These are phyloP conservation scores for Citrus reticulata DNA, from an alignment of 345 rosid genomes.

Conservation along the genomic window DNA sequence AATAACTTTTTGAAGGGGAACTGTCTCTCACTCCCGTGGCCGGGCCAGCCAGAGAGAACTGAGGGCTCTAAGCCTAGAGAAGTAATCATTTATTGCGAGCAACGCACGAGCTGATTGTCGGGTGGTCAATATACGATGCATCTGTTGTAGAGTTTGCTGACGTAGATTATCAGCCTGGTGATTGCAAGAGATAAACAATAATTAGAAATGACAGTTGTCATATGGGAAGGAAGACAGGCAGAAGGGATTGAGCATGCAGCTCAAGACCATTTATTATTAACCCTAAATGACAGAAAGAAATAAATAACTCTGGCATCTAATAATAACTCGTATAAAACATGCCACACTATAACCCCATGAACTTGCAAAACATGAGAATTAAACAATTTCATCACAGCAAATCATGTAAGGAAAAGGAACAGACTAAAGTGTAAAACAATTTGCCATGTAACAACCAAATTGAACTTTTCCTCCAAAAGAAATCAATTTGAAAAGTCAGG, in stretches of 20 bases:
- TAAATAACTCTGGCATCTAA: not conserved
- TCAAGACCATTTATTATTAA: not conserved
- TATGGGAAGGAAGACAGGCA: not conserved
- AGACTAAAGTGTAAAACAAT: not conserved
- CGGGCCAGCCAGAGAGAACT: conserved; percentile 80
- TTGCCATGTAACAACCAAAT: not conserved
- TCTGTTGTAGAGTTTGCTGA: conserved; percentile 65
- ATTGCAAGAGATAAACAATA: not conserved
- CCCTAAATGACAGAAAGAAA: not conserved
- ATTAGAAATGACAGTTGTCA: not conserved
- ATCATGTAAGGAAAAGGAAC: not conserved
- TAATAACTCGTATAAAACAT: not conserved
- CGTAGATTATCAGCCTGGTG: conserved; percentile 69
- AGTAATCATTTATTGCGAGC: conserved; percentile 68
- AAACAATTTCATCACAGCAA: not conserved
- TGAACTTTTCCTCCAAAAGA: not conserved
- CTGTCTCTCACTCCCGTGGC: conserved; percentile 45
- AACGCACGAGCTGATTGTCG: conserved; percentile 77
- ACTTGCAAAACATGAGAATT: not conserved
- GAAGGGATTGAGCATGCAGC: not conserved
- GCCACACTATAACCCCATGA: not conserved
- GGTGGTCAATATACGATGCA: conserved; percentile 71
- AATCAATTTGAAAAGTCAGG: not conserved
- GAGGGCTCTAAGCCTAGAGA: conserved; percentile 69
- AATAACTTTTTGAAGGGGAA: not conserved